Evolutionary conservation across 495 filamentous ascomycete genomes (phyloP).

Genomic region (Cetradonia linearis): DNA sequence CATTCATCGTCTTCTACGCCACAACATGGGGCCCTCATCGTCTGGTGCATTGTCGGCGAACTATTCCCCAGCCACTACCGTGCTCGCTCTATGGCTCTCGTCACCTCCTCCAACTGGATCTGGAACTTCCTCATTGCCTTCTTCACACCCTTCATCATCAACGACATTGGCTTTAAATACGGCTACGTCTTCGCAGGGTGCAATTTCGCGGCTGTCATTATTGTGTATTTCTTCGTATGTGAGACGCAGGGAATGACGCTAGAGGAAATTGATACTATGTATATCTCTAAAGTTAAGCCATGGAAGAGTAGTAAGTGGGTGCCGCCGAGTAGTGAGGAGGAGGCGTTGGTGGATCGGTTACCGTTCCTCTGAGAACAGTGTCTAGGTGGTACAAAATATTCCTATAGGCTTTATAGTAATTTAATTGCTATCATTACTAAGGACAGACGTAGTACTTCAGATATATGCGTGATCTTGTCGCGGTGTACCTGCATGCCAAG

Average conservation of each 20-base stretch:
- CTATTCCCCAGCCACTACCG: constrained; percentile 72
- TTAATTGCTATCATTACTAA: too few species aligned
- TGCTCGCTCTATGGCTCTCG: constrained; percentile 62
- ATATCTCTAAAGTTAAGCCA: constrained; percentile 57
- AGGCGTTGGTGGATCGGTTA: constrained; percentile 2
- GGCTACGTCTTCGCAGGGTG: constrained; percentile 72
- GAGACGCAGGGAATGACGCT: constrained; percentile 59
- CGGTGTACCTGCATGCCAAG: constrained; percentile 1
- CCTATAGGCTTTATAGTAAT: not conserved
- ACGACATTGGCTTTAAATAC: constrained; percentile 60
- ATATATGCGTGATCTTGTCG: not conserved
- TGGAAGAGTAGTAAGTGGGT: constrained; percentile 54
- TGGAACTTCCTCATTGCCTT: constrained; percentile 86
- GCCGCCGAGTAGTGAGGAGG: constrained; percentile 31
- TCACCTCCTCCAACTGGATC: constrained; percentile 76
- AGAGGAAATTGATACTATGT: constrained; percentile 83
- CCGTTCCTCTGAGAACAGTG: not conserved
- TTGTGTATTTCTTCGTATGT: constrained; percentile 72
- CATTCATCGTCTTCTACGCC: constrained; percentile 53
- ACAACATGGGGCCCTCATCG: constrained; percentile 75
- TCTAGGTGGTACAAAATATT: not conserved
- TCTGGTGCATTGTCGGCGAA: constrained; percentile 69
- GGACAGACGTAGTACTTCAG: too few species aligned
- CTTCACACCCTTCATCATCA: constrained; percentile 69
- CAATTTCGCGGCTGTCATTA: constrained; percentile 50